phyloP scores from a whole-genome alignment of 2,329 filamentous ascomycete genomes.

The Fusarium sp. region DNA sequence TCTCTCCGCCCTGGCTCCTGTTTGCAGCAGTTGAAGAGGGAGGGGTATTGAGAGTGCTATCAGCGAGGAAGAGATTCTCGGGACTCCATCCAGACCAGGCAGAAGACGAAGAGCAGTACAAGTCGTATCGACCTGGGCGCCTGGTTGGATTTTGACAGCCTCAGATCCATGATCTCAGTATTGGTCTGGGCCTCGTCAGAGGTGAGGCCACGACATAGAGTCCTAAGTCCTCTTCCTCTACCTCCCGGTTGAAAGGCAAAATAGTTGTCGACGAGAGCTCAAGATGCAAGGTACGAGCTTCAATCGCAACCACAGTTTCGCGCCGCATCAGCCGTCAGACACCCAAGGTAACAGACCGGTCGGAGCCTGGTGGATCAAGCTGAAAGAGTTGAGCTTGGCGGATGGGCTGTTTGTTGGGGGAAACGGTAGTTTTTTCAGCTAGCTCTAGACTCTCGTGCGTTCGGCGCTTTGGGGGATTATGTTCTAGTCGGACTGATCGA shows the following conservation, averaged over 20 bases:
- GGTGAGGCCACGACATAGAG: rapidly evolving
- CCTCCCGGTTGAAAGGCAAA: neutral
- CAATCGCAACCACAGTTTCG: neutral
- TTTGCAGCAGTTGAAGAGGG: neutral
- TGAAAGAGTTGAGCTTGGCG: neutral
- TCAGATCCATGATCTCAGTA: neutral
- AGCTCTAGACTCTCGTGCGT: neutral
- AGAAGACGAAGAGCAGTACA: neutral
- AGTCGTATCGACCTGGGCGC: rapidly evolving
- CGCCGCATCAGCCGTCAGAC: neutral
- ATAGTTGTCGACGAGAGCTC: neutral
- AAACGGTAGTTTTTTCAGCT: neutral
- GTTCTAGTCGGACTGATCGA: neutral
- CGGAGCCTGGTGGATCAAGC: neutral
- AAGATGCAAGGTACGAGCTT: neutral
- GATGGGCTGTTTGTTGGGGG: neutral
- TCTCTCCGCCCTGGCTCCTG: neutral
- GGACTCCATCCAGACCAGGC: neutral
- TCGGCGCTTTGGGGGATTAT: neutral
- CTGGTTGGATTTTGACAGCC: neutral
- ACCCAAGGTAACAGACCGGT: rapidly evolving
- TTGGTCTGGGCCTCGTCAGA: neutral
- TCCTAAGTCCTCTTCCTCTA: neutral
- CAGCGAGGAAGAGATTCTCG: neutral
- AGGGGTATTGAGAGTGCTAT: neutral